Percentiles rank a stretch among this genome's conserved stretches.
Evolutionary conservation across 495 filamentous ascomycete genomes (phyloP).

Genomic region (Haplographium delicatum): DNA sequence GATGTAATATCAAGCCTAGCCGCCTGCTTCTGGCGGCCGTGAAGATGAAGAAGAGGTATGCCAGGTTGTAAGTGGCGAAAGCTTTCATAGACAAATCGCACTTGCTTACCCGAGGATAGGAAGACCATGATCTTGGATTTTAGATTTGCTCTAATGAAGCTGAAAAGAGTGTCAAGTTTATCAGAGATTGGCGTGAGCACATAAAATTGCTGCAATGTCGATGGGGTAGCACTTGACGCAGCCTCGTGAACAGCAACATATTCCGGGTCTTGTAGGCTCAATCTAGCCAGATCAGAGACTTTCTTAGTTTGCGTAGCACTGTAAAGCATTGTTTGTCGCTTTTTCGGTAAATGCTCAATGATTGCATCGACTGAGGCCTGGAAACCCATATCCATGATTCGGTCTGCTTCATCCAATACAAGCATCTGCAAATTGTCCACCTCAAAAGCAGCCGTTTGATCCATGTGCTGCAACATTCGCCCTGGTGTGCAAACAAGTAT

Average conservation of each 20-base stretch:
- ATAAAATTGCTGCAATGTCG: slow-evolving; percentile 84
- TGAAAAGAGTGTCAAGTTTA: slow-evolving; percentile 87
- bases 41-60: slow-evolving; percentile 89
- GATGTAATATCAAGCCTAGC: slow-evolving; percentile 81
- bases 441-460: slow-evolving; percentile 87
- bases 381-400: slow-evolving; percentile 98
- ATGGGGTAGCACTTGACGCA: slow-evolving; percentile 74
- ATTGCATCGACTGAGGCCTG: slow-evolving; percentile 88
- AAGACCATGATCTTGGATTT: slow-evolving; percentile 94
- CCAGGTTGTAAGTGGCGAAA: slow-evolving; percentile 93
- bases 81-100: slow-evolving; percentile 89
- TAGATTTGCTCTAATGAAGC: slow-evolving; percentile 83
- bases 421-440: slow-evolving; percentile 87
- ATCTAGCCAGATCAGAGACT: slow-evolving; percentile 82
- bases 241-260: slow-evolving; percentile 91
- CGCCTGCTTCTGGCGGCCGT: slow-evolving; percentile 89
- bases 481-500: slow-evolving; percentile 96
- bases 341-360: slow-evolving; percentile 80
- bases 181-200: slow-evolving; percentile 75
- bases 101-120: slow-evolving; percentile 89
- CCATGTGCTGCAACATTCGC: slow-evolving; percentile 90
- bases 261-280: slow-evolving; percentile 86
- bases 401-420: slow-evolving; percentile 92
- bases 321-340: slow-evolving; percentile 89
- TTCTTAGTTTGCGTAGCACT: slow-evolving; percentile 94